Evolutionary conservation across 164 flowering plant genomes (phyloP).

Genomic region (Echeveria elegans): DNA sequence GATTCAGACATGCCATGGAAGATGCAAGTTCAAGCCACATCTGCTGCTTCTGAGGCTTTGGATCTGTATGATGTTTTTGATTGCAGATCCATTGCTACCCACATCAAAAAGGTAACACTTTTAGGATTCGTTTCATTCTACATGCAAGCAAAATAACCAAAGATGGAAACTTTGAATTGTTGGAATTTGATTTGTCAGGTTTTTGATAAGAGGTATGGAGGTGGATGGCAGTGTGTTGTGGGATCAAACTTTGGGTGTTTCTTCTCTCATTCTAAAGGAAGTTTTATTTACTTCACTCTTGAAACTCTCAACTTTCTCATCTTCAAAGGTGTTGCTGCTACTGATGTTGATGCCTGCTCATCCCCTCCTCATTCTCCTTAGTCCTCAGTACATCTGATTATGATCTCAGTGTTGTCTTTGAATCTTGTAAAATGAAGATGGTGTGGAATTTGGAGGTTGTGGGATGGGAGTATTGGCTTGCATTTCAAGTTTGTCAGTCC

Average conservation of each 20-base stretch:
- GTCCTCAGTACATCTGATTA: background rate
- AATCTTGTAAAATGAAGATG: no score
- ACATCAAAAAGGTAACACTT: slow-evolving; percentile 63
- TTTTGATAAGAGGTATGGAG: slow-evolving; percentile 62
- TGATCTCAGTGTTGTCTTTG: background rate
- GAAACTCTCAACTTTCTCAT: slow-evolving; percentile 82
- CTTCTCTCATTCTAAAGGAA: slow-evolving; percentile 75
- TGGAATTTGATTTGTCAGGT: slow-evolving; percentile 30
- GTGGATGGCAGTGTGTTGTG: slow-evolving; percentile 50
- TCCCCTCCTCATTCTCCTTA: background rate
- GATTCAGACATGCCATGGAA: slow-evolving; percentile 88
- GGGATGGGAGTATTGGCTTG: no score
- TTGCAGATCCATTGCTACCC: slow-evolving; percentile 70
- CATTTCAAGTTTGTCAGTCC: no score
- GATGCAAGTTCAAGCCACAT: slow-evolving; percentile 90
- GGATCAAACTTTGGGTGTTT: slow-evolving; percentile 14
- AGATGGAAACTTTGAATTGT: background rate
- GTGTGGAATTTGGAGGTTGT: background rate
- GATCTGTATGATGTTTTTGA: slow-evolving; percentile 78
- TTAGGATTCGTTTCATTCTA: background rate
- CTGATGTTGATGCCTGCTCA: background rate
- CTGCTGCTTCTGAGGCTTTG: slow-evolving; percentile 70
- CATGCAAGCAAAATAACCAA: background rate
- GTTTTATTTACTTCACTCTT: slow-evolving; percentile 70
- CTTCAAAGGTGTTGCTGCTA: slow-evolving; percentile 61